Base-by-base conservation (phyloP, 306 rosid species). In the Medicago lupulina region DNA sequence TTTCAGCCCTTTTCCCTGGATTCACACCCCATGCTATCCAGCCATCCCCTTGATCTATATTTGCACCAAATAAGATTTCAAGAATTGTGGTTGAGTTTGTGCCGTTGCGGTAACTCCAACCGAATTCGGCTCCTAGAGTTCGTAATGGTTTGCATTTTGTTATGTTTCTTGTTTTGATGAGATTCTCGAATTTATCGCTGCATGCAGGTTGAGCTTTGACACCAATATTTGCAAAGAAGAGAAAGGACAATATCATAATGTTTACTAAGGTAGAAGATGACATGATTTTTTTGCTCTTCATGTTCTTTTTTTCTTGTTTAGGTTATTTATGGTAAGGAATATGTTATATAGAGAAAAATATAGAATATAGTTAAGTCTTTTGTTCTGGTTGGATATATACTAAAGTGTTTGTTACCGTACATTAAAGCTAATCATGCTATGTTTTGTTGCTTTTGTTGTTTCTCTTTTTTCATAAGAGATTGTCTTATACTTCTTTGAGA, bases 21-120 rank as follows among this genome's bases (percentile, higher is more conserved):
- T 94, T 88, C 19, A 94, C 86, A 0, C 98, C 98, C 96, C 97
- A 91, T 1, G 93, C 98, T 5, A 92, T 15, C 98, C 98, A 94
- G 3, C 80, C 79, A 5, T 46, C 0, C 10, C 9, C 5, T 0
- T 28, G 7, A 0, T 10, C 0, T 4, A 80, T 8, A 5, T 1
- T 43, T 0, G 86, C 89, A 13, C 93, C 81, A 31, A 94, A 84
- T 7, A 87, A 12, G 44, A 94, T 67, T 3, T 81, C 81, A 3
- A 87, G 6, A 5, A 59, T 63, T 2, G 34, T 47, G 59, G 28
- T 60, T 60, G 41, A 19, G n/a, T 67, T 63, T 0, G 44, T 17
- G 39, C 1, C 1, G 0, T 36, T 64, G 10, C 2, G 7, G 63
- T 31, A 36, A 13, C 6, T 78, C 98, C 98, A 94, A 0, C 79